Evolutionary conservation across 345 rosid genomes (phyloP).

Genomic region (Aegle marmelos): DNA sequence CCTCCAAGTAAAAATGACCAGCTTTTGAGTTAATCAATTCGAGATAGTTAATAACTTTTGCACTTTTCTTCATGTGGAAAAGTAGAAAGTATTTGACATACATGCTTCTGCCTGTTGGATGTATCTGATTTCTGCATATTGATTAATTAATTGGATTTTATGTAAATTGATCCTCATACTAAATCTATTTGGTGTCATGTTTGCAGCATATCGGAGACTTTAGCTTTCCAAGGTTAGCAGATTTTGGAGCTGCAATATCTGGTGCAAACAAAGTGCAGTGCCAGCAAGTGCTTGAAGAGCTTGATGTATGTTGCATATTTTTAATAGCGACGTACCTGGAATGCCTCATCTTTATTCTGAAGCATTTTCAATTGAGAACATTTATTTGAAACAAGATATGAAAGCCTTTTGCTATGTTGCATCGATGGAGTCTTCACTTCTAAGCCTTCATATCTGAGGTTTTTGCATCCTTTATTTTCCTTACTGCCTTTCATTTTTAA

Average conservation of each 20-base stretch:
- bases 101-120: neutral
- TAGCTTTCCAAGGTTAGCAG: constrained; percentile 83
- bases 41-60: neutral
- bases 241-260: constrained; percentile 99
- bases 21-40: neutral
- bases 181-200: constrained; percentile 5
- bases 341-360: neutral
- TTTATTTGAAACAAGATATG: neutral
- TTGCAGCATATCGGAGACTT: constrained; percentile 96
- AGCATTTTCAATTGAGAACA: neutral
- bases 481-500: neutral
- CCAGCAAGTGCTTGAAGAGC: constrained; percentile 95
- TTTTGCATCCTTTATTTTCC: neutral
- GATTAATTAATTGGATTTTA: neutral
- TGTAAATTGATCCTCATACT: neutral
- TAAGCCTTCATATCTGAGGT: neutral
- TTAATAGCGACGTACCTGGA: neutral
- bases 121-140: neutral
- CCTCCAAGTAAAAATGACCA: neutral
- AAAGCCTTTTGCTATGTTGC: neutral
- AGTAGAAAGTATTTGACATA: neutral
- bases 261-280: constrained; percentile 84
- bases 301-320: constrained; percentile 67
- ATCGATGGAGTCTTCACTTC: neutral
- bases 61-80: neutral